Evolutionary conservation across 306 rosid species (phyloP).

Genomic region (Glycine latifolia): DNA sequence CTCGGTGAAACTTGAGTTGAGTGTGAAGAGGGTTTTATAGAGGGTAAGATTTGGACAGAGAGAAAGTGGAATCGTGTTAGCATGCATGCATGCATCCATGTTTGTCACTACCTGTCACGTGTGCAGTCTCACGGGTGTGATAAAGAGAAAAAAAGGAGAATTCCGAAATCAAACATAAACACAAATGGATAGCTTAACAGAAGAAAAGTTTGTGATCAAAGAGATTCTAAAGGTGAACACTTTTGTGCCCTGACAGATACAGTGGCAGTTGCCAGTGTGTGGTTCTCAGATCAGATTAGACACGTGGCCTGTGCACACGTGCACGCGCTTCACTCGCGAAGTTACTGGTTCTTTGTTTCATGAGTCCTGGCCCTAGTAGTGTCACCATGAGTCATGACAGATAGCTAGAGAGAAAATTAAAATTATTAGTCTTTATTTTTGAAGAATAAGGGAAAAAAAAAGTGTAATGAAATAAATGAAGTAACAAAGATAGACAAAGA

Average conservation of each 20-base stretch:
- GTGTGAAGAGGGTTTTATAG: constrained; percentile 38
- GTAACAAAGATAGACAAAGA: not conserved
- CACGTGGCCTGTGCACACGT: constrained; percentile 46
- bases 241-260: not conserved
- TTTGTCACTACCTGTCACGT: constrained; percentile 61
- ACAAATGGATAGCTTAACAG: not conserved
- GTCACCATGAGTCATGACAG: not conserved
- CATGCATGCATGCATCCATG: constrained; percentile 18
- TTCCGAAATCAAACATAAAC: constrained; percentile 23
- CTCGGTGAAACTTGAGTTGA: constrained; percentile 14
- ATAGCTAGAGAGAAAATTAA: not conserved
- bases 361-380: not conserved
- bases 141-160: not conserved
- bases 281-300: constrained; percentile 25
- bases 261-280: constrained; percentile 20
- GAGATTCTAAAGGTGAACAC: constrained; percentile 36
- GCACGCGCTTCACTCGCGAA: constrained; percentile 30
- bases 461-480: not conserved
- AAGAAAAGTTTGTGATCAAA: constrained; percentile 17
- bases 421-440: not conserved
- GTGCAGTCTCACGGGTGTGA: constrained; percentile 57
- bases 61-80: constrained; percentile 13
- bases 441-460: not conserved
- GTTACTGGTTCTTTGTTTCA: constrained; percentile 17
- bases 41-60: constrained; percentile 5